phyloP scores from a whole-genome alignment of 805 yeast species.

The Grigorovia transvaalensis region DNA sequence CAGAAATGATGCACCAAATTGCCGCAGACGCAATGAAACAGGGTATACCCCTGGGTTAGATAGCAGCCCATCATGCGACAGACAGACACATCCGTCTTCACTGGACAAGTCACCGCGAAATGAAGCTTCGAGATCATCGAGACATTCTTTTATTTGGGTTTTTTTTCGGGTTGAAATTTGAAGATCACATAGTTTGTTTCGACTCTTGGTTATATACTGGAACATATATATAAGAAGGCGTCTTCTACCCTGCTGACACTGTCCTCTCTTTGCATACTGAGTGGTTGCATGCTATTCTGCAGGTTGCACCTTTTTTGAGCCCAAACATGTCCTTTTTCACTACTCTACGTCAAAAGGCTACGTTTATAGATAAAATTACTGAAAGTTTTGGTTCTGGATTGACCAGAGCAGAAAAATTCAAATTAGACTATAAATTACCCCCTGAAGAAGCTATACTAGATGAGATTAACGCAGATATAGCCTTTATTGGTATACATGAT shows the following conservation, averaged over 20 bases:
- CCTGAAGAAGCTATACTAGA: constrained; percentile 54
- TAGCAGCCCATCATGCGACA: background rate
- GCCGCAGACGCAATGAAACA: constrained; percentile 17
- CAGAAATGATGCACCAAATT: constrained; percentile 21
- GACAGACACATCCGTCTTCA: background rate
- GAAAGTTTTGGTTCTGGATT: constrained; percentile 32
- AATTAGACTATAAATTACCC: constrained; percentile 61
- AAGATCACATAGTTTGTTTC: background rate
- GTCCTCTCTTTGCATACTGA: too few relatives aligned
- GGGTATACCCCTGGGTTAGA: constrained; percentile 8
- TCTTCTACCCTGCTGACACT: too few relatives aligned
- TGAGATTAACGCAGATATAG: constrained; percentile 58
- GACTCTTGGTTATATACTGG: too few relatives aligned
- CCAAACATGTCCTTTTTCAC: constrained; percentile 37
- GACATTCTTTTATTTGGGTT: too few relatives aligned
- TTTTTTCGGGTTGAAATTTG: background rate
- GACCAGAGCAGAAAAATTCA: constrained; percentile 60
- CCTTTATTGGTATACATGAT: constrained; percentile 22
- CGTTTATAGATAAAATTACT: constrained; percentile 33
- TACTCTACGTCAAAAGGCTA: constrained; percentile 37
- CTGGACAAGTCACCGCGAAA: too few relatives aligned
- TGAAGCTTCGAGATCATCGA: background rate
- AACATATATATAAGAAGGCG: too few relatives aligned
- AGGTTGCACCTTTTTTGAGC: too few relatives aligned
- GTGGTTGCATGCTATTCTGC: too few relatives aligned